phyloP scores from a whole-genome alignment of 164 flowering plant species.

The Nymphaea colorata region DNA sequence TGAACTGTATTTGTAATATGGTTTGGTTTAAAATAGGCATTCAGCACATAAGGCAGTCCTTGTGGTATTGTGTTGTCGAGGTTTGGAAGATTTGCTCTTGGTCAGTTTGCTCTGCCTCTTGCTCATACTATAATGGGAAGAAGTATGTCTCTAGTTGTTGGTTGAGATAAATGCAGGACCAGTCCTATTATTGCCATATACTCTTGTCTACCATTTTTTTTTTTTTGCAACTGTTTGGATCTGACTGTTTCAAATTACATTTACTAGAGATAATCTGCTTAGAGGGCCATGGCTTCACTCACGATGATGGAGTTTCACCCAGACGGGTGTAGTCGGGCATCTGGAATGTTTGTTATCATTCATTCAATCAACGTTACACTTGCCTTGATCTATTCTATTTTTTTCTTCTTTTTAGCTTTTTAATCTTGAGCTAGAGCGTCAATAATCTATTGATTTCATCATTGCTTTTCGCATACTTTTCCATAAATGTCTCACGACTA shows the following conservation, averaged over 20 bases:
- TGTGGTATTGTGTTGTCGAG: conserved; percentile 52
- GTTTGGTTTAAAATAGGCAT: conserved; percentile 23
- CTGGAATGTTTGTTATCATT: no score
- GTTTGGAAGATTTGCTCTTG: conserved; percentile 43
- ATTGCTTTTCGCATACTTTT: no score
- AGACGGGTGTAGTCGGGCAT: conserved; percentile 54
- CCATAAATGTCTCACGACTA: no score
- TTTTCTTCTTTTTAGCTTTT: no score
- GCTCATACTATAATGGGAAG: conserved; percentile 77
- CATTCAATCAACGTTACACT: no score
- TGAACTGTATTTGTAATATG: neutral
- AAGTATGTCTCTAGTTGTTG: conserved; percentile 29
- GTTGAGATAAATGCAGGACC: no score
- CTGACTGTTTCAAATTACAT: conserved; percentile 18
- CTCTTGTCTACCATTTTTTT: neutral
- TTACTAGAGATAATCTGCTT: conserved; percentile 67
- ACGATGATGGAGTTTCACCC: conserved; percentile 50
- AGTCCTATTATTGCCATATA: neutral
- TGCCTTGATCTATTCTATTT: no score
- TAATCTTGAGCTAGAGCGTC: no score
- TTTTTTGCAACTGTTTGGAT: neutral
- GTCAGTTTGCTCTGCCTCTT: conserved; percentile 63
- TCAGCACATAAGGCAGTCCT: conserved; percentile 55
- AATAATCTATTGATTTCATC: no score
- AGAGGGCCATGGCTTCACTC: conserved; percentile 55